Conservation (phyloP, 2,329 filamentous ascomycete species). For the Exophiala sp. region DNA sequence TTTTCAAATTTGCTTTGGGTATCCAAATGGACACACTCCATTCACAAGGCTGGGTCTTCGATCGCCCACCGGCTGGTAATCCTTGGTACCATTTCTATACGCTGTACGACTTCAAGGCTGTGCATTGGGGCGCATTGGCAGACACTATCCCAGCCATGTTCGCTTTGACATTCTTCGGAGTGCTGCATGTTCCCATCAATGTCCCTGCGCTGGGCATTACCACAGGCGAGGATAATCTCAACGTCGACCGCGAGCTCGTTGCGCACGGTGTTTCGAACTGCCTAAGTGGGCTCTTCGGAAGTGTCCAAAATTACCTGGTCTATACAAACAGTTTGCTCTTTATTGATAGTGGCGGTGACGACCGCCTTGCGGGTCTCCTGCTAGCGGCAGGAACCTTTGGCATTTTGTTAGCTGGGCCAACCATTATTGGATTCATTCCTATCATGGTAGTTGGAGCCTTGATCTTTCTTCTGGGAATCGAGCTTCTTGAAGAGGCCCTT, state of each 20-base stretch:
- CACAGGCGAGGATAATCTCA: slow-evolving; percentile 85
- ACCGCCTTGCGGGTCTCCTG: slow-evolving; percentile 78
- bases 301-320: slow-evolving; percentile 93
- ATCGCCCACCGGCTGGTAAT: slow-evolving; percentile 75
- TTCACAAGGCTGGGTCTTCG: slow-evolving; percentile 82
- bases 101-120: slow-evolving; percentile 77
- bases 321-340: slow-evolving; percentile 98
- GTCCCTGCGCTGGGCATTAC: slow-evolving; percentile 89
- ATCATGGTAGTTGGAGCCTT: slow-evolving; percentile 95
- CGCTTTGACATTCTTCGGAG: slow-evolving; percentile 93
- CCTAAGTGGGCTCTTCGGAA: slow-evolving; percentile 78
- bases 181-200: slow-evolving; percentile 96
- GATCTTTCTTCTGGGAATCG: slow-evolving; percentile 92
- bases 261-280: slow-evolving; percentile 93
- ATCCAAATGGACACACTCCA: slow-evolving; percentile 67
- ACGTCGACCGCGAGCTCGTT: slow-evolving; percentile 86
- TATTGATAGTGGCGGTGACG: slow-evolving; percentile 86
- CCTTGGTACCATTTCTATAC: slow-evolving; percentile 99
- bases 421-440: slow-evolving; percentile 88
- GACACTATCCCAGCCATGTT: slow-evolving; percentile 92
- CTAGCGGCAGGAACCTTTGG: slow-evolving; percentile 75
- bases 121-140: slow-evolving; percentile 79
- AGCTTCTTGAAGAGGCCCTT: slow-evolving; percentile 82
- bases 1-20: slow-evolving; percentile 50
- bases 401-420: slow-evolving; percentile 80